Evolutionary conservation across 1,284 basidiomycete species (phyloP), one percentile per base, ranked within the genome.

Genomic region (Garcileccinum viscosum): DNA sequence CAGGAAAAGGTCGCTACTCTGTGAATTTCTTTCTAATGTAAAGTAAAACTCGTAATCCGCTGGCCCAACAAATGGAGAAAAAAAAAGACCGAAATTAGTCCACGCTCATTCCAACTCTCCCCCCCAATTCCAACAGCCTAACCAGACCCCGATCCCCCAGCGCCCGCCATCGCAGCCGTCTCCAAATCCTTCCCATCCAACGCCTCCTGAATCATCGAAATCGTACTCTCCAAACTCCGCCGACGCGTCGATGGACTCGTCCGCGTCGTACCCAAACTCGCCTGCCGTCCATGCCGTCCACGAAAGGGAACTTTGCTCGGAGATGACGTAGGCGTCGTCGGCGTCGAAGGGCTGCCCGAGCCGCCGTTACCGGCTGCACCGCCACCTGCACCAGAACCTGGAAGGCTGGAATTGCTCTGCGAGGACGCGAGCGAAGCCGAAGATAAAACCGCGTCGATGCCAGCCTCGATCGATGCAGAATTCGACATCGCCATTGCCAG

Each of bases 261-360:
- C 89, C 94, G 94, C 73, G 97, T 99, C 69, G 98, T 99, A 4
- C 98, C 98, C 70, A 99, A 83, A 78, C 95, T 97, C 67, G 94
- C 92, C 73, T 96, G 93, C 27, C 97, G 88, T 1, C 87, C 89
- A 79, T 99, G 97, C 3, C 95, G 93, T 38, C 93, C 89, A 69
- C 89, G 87, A 86, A 91, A 93, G 3, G 86, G 83, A 40, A 82
- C 78, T 53, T 79, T 78, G 19, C 73, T 78, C 9, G 79, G 78
- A 47, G 82, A 75, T 17, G 83, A 80, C 19, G 77, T 77, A 22
- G 87, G 84, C 9, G 82, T 81, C 2, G 73, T 76, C 1, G 80
- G 77, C 6, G 76, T 71, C 35, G 70, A 37, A 1, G 78, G 72
- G 0, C 75, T 74, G 1, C 66, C 71, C 35, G 30, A 19, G 17